Evolutionary conservation across 2,329 filamentous ascomycete genomes (phyloP), one percentile per base, ranked within the genome.

Genomic region (Hypocrella siamensis): DNA sequence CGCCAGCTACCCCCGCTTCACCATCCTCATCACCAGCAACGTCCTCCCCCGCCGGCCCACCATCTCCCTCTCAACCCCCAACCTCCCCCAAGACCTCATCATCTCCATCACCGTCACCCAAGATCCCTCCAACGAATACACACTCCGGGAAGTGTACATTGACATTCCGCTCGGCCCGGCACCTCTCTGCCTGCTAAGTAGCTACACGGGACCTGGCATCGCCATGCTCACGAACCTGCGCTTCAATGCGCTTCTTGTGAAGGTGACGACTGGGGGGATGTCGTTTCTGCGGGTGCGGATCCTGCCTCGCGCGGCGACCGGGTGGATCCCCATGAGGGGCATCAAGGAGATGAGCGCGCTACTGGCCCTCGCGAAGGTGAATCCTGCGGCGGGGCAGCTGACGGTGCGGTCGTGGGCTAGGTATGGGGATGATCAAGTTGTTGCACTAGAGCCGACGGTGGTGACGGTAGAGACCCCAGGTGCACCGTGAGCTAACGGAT

Each of bases 221-320:
- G 21, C 21, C 21, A 22, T 22, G 21, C 21, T 22, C 21, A 22
- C 21, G 21, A 22, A 22, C 21, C 21, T 22, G 21, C 21, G 21
- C 21, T 22, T 22, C 21, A 22, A 22, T 12, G 21, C 21, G 21
- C 21, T 22, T 22, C 21, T 22, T 12, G 21, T 12, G 8, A 22
- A 22, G 8, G 21, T 22, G 21, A 8, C 21, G 8, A 22, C 8
- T 8, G 3, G 12, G 8, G 21, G 21, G 8, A 12, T 12, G 8
- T 12, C 21, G 8, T 22, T 22, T 12, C 21, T 35, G 26, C 30
- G 26, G 2, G 30, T 36, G n/a, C 34, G 34, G 7, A 3, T 36
- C 16, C 28, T 36, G 4, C 34, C 34, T 1, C 34, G 34, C 10
- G 30, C 34, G 5, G 34, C 34, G 5, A 36, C 27, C 17, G 34